Percentiles rank a stretch among this genome's conserved stretches.
Evolutionary conservation across 2,329 filamentous ascomycete genomes (phyloP).

Genomic region (Talaromyces atroroseus): DNA sequence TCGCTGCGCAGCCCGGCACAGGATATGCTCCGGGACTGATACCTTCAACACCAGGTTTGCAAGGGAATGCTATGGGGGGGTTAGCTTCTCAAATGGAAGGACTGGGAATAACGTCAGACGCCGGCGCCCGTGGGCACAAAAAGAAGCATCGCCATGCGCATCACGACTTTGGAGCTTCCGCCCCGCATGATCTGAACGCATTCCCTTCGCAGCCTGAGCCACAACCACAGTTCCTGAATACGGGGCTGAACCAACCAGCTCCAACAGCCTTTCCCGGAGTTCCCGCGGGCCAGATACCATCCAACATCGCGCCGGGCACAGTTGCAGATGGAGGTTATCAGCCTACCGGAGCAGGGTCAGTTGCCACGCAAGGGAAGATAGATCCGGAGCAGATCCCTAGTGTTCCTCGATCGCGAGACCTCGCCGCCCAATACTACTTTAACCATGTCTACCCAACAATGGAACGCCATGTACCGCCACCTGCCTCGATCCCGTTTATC

Average conservation of each 20-base stretch:
- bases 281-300: conserved; percentile 15
- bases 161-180: conserved; percentile 71
- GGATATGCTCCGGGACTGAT: conserved; percentile 23
- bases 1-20: conserved; percentile 21
- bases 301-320: conserved; percentile 18
- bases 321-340: conserved; percentile 27
- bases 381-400: conserved; percentile 92
- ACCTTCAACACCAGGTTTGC: conserved; percentile 22
- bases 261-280: conserved; percentile 21
- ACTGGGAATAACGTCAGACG: conserved; percentile 59
- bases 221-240: conserved; percentile 56
- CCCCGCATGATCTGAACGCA: conserved; percentile 48
- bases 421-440: conserved; percentile 76
- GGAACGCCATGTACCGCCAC: conserved; percentile 86
- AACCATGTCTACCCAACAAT: conserved; percentile 90
- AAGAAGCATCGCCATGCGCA: conserved; percentile 96
- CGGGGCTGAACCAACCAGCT: conserved; percentile 39
- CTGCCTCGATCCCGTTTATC: conserved; percentile 80
- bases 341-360: conserved; percentile 47
- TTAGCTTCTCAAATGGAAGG: conserved; percentile 66
- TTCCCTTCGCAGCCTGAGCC: conserved; percentile 36
- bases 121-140: conserved; percentile 50
- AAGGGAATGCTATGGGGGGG: conserved; percentile 33
- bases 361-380: conserved; percentile 67
- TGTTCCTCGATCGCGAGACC: conserved; percentile 77